Evolutionary conservation across 495 filamentous ascomycete species (phyloP), one percentile per base, ranked within the genome.

Genomic region (Apodospora peruviana): DNA sequence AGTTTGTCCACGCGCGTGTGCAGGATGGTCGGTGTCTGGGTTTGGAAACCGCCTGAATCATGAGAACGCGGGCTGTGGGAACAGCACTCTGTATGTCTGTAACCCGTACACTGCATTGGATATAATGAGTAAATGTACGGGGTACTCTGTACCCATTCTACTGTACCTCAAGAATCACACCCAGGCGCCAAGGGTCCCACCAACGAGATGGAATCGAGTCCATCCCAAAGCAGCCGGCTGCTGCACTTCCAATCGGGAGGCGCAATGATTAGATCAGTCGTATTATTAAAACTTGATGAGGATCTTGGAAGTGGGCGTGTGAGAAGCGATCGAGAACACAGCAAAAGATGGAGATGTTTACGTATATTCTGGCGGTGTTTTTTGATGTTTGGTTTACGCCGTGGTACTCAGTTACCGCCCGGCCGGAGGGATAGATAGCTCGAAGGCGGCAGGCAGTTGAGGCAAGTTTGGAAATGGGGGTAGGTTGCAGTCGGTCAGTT

Each of bases 41-140:
- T 54, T 58, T 36, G 55, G 55, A 51, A 58, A 45, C 51, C 43
- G 47, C 51, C 50, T 57, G 50, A 53, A 53, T 53, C 55, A 50
- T 24, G 32, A 18, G 34, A 21, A 32, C 38, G 46, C 39, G 40
- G n/a, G n/a, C n/a, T n/a, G n/a, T n/a, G n/a, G n/a, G n/a, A n/a
- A n/a, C n/a, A n/a, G n/a, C n/a, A n/a, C n/a, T n/a, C n/a, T n/a
- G n/a, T n/a, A n/a, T n/a, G n/a, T n/a, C n/a, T n/a, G n/a, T 39
- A 49, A 27, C 32, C 42, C 32, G 5, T 35, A n/a, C n/a, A n/a
- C n/a, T n/a, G n/a, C n/a, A n/a, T n/a, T n/a, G n/a, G n/a, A n/a
- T n/a, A n/a, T n/a, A n/a, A n/a, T n/a, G n/a, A n/a, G n/a, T n/a
- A n/a, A n/a, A n/a, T n/a, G n/a, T n/a, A n/a, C n/a, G n/a, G n/a